phyloP scores from a whole-genome alignment of 139 green algal genomes.

The Chlorella sp. region DNA sequence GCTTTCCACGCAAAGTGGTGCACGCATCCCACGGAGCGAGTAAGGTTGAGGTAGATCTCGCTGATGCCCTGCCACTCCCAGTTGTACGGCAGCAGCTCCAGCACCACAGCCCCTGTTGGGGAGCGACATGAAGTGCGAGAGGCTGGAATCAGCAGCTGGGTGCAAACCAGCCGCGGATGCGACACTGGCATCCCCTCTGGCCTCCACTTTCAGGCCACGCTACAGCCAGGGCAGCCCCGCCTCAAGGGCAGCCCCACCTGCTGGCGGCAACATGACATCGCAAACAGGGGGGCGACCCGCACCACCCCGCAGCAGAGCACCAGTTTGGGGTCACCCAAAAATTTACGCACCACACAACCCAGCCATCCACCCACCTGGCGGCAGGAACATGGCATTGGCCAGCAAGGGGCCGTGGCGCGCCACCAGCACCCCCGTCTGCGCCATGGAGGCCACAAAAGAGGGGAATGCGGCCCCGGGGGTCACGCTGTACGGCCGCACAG shows the following conservation, averaged over 20 bases:
- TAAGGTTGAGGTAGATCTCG: constrained; percentile 83
- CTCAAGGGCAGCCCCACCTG: too few relatives aligned
- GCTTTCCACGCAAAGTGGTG: constrained; percentile 85
- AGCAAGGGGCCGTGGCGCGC: constrained; percentile 76
- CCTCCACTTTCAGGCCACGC: too few relatives aligned
- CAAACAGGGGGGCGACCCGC: too few relatives aligned
- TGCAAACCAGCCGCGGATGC: too few relatives aligned
- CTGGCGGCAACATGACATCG: too few relatives aligned
- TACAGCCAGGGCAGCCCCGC: too few relatives aligned
- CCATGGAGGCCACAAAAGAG: constrained; percentile 70
- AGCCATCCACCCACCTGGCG: constrained; percentile 48
- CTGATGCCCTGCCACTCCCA: constrained; percentile 81
- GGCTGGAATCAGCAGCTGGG: too few relatives aligned
- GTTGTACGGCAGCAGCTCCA: constrained; percentile 91
- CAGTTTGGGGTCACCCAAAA: too few relatives aligned
- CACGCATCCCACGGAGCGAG: constrained; percentile 53
- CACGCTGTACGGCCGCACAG: constrained; percentile 53
- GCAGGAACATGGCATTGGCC: constrained; percentile 74
- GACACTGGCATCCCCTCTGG: too few relatives aligned
- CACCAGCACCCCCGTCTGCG: constrained; percentile 74
- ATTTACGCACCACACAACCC: too few relatives aligned
- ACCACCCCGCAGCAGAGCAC: too few relatives aligned
- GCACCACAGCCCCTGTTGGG: constrained; percentile 54
- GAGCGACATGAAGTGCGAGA: too few relatives aligned
- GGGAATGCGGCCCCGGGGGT: constrained; percentile 69